Conservation (phyloP, 2,329 filamentous ascomycete species). For the Berkeleyomyces rouxiae region DNA sequence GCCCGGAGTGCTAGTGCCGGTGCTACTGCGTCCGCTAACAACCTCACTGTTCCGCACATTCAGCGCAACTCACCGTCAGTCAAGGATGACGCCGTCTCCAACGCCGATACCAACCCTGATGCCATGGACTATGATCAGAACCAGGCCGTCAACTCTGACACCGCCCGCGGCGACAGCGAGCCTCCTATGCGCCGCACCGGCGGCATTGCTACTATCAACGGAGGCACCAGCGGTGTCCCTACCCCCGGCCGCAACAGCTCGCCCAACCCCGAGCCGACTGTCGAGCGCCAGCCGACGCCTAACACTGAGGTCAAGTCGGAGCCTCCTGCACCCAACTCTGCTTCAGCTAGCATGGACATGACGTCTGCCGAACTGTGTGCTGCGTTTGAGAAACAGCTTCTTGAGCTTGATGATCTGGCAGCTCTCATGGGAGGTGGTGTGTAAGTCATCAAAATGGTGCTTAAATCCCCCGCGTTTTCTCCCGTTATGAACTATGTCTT, state of each 20-base stretch:
- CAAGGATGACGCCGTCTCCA: slow-evolving; percentile 40
- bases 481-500: not conserved
- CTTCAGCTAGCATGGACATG: slow-evolving; percentile 29
- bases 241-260: slow-evolving; percentile 33
- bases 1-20: slow-evolving; percentile 20
- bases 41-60: slow-evolving; percentile 16
- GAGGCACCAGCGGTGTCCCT: slow-evolving; percentile 32
- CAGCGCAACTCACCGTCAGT: slow-evolving; percentile 24
- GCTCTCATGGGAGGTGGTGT: slow-evolving; percentile 48
- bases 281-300: slow-evolving; percentile 12
- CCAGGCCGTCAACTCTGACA: slow-evolving; percentile 24
- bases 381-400: slow-evolving; percentile 42
- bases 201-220: slow-evolving; percentile 43
- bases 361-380: slow-evolving; percentile 40
- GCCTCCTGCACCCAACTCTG: slow-evolving; percentile 16
- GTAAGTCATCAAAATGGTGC: slow-evolving; percentile 18
- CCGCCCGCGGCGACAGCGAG: slow-evolving; percentile 33
- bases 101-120: slow-evolving; percentile 38
- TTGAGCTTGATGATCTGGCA: slow-evolving; percentile 43
- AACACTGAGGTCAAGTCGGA: slow-evolving; percentile 5
- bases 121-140: slow-evolving; percentile 41
- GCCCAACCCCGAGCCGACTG: slow-evolving; percentile 17
- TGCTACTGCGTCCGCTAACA: slow-evolving; percentile 20
- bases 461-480: not conserved
- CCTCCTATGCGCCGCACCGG: slow-evolving; percentile 34